Percentiles rank a stretch among this genome's conserved stretches.
phyloP scores from a whole-genome alignment of 306 rosid species.

The Phaseolus lunatus region DNA sequence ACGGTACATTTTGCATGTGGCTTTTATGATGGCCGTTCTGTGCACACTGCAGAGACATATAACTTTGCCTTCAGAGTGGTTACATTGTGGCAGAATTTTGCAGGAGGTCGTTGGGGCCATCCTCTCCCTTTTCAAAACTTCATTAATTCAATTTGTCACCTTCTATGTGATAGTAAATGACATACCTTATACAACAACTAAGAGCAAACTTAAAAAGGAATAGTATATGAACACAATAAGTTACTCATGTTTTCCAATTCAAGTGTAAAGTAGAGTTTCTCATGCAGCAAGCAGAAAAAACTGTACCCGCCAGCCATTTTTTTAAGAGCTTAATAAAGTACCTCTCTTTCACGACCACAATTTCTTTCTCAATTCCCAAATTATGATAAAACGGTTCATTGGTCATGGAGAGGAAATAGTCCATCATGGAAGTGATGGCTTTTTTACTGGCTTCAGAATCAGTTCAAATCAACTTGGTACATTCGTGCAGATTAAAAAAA shows the following conservation, averaged over 20 bases:
- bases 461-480: background rate
- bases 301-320: slow-evolving; percentile 9
- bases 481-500: slow-evolving; percentile 13
- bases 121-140: background rate
- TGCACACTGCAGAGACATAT: slow-evolving; percentile 2
- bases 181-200: background rate
- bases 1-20: slow-evolving; percentile 42
- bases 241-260: background rate
- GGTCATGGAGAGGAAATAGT: slow-evolving; percentile 6
- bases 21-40: slow-evolving; percentile 38
- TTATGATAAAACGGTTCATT: slow-evolving; percentile 25
- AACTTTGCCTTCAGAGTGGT: slow-evolving; percentile 24
- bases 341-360: background rate
- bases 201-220: background rate
- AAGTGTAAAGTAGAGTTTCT: slow-evolving; percentile 4
- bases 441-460: background rate
- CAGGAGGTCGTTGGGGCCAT: slow-evolving; percentile 44
- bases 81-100: slow-evolving; percentile 28
- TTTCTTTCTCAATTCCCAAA: slow-evolving; percentile 13
- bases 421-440: slow-evolving; percentile 11
- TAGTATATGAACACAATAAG: background rate
- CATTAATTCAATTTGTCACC: slow-evolving; percentile 17
- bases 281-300: background rate
- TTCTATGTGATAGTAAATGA: background rate
- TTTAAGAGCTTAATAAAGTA: background rate